A percentile compares a stretch with the other conserved stretches of the same genome.
phyloP scores from a whole-genome alignment of 1,284 basidiomycete genomes.

The Cutaneotrichosporon curvatum region DNA sequence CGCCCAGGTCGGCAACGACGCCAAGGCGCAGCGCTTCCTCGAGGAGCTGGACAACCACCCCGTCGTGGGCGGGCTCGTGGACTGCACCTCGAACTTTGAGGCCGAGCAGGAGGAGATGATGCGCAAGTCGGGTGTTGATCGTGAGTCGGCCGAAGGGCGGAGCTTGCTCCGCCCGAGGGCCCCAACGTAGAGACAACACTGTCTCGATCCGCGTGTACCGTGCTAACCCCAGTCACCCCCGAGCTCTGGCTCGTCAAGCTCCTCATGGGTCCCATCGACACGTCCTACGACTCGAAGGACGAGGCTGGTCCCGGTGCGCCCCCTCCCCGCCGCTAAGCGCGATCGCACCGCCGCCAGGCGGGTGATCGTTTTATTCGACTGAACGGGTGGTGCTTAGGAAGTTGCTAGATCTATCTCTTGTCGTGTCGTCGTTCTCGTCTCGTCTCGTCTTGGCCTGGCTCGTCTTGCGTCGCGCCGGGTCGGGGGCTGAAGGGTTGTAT shows the following conservation, averaged over 20 bases:
- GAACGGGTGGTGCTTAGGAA: too few species aligned
- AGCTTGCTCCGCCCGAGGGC: too few species aligned
- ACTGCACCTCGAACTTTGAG: slow-evolving; percentile 47
- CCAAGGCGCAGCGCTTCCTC: slow-evolving; percentile 47
- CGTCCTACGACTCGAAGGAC: slow-evolving; percentile 41
- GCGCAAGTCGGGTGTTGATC: slow-evolving; percentile 26
- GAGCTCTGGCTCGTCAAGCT: slow-evolving; percentile 44
- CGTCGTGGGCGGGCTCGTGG: slow-evolving; percentile 44
- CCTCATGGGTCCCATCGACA: slow-evolving; percentile 34
- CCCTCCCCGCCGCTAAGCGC: neutral
- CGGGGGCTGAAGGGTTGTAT: too few species aligned
- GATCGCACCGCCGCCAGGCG: too few species aligned
- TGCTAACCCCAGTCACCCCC: slow-evolving; percentile 3
- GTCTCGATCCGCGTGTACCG: too few species aligned
- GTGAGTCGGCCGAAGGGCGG: too few species aligned
- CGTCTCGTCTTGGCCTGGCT: too few species aligned
- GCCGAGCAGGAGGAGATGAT: slow-evolving; percentile 46
- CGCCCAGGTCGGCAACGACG: slow-evolving; percentile 49
- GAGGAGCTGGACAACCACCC: slow-evolving; percentile 48
- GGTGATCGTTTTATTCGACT: too few species aligned
- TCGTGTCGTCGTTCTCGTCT: too few species aligned
- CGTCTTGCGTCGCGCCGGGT: too few species aligned
- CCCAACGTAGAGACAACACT: too few species aligned
- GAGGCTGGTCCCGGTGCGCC: neutral
- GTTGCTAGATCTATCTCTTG: too few species aligned